Base-by-base conservation (phyloP, 78 protist genomes). In the Dictyostelium purpureum region DNA sequence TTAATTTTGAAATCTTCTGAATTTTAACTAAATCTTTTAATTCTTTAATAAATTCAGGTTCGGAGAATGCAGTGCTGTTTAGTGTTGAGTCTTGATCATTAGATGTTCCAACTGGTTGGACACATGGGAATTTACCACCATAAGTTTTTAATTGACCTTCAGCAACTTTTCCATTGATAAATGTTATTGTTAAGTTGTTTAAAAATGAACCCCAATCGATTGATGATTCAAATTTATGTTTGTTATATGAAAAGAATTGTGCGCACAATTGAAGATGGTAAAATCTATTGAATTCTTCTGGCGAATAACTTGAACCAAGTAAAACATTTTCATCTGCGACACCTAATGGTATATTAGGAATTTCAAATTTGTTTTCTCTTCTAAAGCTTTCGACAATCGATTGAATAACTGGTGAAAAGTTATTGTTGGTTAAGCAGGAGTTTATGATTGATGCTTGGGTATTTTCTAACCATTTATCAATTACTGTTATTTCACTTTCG, bases 31-130 rank as follows among this genome's bases (percentile, higher is more conserved):
- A 16, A 21, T 77, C 85, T 19, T 56, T 77, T 28, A 77, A 6
- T 16, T 77, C 71, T 31, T 40, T 77, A 42, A 77, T 54, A 40
- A 67, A 59, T 56, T 77, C 85, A 21, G 85, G 85, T 40, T 56
- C 56, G n/a, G 71, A 43, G 12, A 14, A 47, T 42, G 43, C 38
- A 21, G 9, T 52, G 79, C 2, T 21, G 11, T 14, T 31, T 21
- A 52, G 16, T 6, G 6, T 14, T 16, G 35, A 5, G 19, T 52
- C 70, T 52, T 9, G 65, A 7, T 35, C 21, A 31, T 76, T 65
- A 2, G 40, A 26, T n/a, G 16, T n/a, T 19, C 67, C 67, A 59
- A 2, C 9, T 28, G 71, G 24, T 57, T 49, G 56, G 0, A 28
- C 1, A 47, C 19, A 79, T 26, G 88, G 76, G 63, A 79, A 79